Base-by-base conservation (phyloP, 139 green algal species). In the Picochlorum sp. region DNA sequence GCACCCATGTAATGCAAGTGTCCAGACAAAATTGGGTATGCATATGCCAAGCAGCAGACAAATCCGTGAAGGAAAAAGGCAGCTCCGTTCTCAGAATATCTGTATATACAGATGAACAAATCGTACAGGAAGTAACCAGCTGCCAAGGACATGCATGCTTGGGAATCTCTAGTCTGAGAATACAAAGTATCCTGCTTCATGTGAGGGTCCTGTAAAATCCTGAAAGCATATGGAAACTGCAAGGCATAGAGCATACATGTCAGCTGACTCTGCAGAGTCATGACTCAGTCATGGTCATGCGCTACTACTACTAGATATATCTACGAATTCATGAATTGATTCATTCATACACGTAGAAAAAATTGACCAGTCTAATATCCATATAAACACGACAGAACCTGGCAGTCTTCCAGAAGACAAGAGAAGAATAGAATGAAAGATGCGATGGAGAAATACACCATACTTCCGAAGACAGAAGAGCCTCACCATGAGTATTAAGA, bases 121-220 rank as follows among this genome's bases (percentile, higher is more conserved):
- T 75, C 57, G 7, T 75, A 65, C 9, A 76, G 13, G 29, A 76
- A 64, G 33, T 70, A 74, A 12, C 41, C 64, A 7, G 20, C 7
- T 13, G 56, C 58, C 10, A 72, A 6, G 24, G 53, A 44, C 25
- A 61, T 61, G 24, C 24, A 33, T n/a, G 22, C 10, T 18, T n/a
- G 14, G 16, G 55, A 61, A 9, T 45, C 55, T 37, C 33, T 18
- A 7, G 31, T 41, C 14, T 20, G 20, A 22, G 5, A 22, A 51
- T 61, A 51, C 24, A 61, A 24, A 13, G 16, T 35, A n/a, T 61
- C 30, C 20, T 28, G 5, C 1, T 7, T 24, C n/a, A 61, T 35
- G 7, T 50, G 20, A 9, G 28, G 55, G 13, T 61, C 55, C 4
- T 18, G 9, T 25, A 44, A 12, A 44, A 41, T 12, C 31, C 6